Conservation (phyloP, 2,329 filamentous ascomycete species). For the Neospermospora avenae region DNA sequence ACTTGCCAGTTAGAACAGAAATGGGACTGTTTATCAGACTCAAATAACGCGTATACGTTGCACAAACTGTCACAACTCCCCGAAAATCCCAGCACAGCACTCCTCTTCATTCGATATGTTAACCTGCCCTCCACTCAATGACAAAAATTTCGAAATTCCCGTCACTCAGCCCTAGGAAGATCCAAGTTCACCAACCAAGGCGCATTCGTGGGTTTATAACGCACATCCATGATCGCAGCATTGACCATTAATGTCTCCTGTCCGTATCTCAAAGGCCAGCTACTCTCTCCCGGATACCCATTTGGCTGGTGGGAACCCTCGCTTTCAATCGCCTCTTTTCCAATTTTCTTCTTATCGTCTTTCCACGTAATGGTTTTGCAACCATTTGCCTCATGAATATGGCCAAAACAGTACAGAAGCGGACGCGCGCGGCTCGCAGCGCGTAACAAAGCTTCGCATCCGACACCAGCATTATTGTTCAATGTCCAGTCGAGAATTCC, state of each 20-base stretch:
- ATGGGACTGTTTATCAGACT: too few species aligned
- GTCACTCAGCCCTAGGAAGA: constrained; percentile 6
- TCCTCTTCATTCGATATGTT: too few species aligned
- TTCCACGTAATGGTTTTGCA: constrained; percentile 52
- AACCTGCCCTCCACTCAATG: too few species aligned
- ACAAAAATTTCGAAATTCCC: too few species aligned
- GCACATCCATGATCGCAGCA: constrained; percentile 48
- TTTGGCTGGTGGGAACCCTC: constrained; percentile 7
- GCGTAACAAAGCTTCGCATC: constrained; percentile 51
- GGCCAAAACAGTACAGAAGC: constrained; percentile 57
- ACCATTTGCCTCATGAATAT: constrained; percentile 57
- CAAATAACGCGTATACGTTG: too few species aligned
- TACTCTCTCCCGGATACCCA: neutral
- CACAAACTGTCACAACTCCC: too few species aligned
- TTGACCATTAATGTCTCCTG: constrained; percentile 49
- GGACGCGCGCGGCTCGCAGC: constrained; percentile 50
- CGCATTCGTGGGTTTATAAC: constrained; percentile 43
- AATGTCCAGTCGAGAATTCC: constrained; percentile 44
- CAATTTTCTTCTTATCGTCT: constrained; percentile 19
- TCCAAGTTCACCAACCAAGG: constrained; percentile 50
- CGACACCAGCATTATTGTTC: constrained; percentile 40
- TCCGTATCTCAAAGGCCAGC: constrained; percentile 30
- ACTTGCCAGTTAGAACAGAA: too few species aligned
- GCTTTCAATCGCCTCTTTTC: constrained; percentile 22
- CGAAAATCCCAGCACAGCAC: too few species aligned